These are phyloP conservation scores for Diaporthe citri DNA, from an alignment of 2,329 filamentous ascomycete genomes.

Conservation along the genomic window DNA sequence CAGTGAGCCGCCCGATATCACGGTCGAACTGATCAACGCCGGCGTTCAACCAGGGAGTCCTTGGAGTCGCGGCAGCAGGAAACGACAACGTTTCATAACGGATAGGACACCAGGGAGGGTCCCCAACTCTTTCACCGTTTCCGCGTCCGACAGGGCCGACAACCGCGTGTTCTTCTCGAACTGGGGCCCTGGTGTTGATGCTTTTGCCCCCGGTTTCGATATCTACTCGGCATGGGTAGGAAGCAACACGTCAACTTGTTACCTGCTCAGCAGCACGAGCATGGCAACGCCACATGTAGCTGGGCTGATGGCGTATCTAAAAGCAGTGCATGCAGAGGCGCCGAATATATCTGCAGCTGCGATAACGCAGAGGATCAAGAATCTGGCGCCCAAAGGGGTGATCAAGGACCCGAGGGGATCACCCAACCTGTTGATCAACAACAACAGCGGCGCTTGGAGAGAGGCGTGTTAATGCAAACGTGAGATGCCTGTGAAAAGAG, in stretches of 20 bases:
- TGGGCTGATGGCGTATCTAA: neutral
- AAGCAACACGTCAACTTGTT: neutral
- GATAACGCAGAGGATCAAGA: neutral
- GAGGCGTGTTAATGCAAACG: neutral
- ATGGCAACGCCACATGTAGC: neutral
- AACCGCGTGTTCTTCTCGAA: neutral
- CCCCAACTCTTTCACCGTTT: neutral
- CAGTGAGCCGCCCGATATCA: neutral
- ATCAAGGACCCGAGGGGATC: neutral
- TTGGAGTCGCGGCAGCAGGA: neutral
- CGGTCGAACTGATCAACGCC: neutral
- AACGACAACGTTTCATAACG: neutral
- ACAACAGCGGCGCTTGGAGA: neutral
- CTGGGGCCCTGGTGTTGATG: neutral
- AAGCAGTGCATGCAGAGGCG: neutral
- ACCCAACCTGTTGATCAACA: neutral
- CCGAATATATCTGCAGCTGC: neutral
- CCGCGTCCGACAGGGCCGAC: neutral
- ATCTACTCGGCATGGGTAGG: neutral
- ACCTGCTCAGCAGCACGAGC: neutral
- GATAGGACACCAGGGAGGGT: neutral
- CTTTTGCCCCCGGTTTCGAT: neutral
- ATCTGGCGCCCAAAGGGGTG: neutral
- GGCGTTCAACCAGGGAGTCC: neutral
- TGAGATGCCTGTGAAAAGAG: neutral